Percentiles rank a stretch among this genome's conserved stretches.
phyloP scores from a whole-genome alignment of 2,329 filamentous ascomycete genomes.

The Nannizzia gypsea region DNA sequence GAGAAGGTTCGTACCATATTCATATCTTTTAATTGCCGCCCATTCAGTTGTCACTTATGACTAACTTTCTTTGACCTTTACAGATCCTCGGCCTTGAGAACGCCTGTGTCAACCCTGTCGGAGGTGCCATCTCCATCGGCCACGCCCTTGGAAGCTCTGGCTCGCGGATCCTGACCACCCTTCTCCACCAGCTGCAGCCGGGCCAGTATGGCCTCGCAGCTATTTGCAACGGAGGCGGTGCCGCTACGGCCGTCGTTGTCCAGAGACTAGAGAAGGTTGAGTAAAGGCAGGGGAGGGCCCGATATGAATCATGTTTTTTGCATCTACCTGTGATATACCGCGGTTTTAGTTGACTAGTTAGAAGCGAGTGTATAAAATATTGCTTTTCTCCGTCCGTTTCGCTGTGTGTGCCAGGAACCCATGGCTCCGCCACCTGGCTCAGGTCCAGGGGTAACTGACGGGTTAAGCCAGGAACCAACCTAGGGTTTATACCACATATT shows the following conservation, averaged over 20 bases:
- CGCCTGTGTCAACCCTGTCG: conserved; percentile 73
- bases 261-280: conserved; percentile 56
- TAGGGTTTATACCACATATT: no score
- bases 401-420: neutral
- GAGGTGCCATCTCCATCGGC: conserved; percentile 82
- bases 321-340: neutral
- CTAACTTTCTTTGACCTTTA: neutral
- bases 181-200: conserved; percentile 81
- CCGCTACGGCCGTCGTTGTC: conserved; percentile 81
- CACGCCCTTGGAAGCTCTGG: conserved; percentile 91
- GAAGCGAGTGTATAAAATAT: neutral
- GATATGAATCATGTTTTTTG: neutral
- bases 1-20: conserved; percentile 51
- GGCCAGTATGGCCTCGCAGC: conserved; percentile 92
- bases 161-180: conserved; percentile 75
- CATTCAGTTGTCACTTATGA: neutral
- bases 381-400: neutral
- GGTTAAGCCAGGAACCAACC: no score
- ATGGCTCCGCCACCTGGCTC: neutral
- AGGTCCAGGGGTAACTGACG: neutral
- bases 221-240: conserved; percentile 94
- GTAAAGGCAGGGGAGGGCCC: conserved; percentile 14
- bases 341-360: neutral
- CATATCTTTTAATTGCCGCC: neutral
- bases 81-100: conserved; percentile 68